phyloP scores from a whole-genome alignment of 2,329 filamentous ascomycete genomes.

The Xylaria hypoxylon region DNA sequence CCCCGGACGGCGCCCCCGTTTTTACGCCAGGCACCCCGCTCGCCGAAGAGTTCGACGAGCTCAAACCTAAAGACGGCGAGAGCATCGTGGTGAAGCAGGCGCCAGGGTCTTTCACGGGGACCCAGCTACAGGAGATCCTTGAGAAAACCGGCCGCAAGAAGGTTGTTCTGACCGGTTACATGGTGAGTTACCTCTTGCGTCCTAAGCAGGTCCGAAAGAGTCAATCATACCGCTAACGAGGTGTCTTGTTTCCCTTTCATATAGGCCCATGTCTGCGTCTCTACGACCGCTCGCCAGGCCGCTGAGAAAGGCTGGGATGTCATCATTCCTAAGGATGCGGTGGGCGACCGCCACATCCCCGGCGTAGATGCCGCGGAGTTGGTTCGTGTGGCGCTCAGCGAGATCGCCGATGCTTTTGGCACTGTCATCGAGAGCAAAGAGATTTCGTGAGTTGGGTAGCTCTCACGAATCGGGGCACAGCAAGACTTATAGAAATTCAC shows the following conservation, averaged over 20 bases:
- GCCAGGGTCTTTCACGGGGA: constrained; percentile 27
- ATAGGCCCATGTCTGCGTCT: constrained; percentile 33
- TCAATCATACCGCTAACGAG: not conserved
- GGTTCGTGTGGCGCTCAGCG: constrained; percentile 30
- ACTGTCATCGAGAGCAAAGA: constrained; percentile 32
- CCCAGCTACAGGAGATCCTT: constrained; percentile 28
- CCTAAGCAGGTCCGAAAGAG: not conserved
- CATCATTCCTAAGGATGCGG: constrained; percentile 27
- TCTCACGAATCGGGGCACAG: not conserved
- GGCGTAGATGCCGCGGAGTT: constrained; percentile 27
- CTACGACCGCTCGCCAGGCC: constrained; percentile 29
- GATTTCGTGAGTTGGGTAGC: not conserved
- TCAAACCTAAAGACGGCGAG: constrained; percentile 17
- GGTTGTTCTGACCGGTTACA: constrained; percentile 33
- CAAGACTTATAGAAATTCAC: too few relatives aligned
- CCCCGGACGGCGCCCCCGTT: constrained; percentile 27
- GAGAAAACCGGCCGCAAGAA: constrained; percentile 30
- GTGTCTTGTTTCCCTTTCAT: not conserved
- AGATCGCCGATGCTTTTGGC: constrained; percentile 32
- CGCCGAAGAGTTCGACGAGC: constrained; percentile 32
- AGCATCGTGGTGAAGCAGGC: constrained; percentile 21
- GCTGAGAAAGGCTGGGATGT: constrained; percentile 32
- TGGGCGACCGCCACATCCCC: constrained; percentile 32
- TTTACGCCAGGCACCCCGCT: constrained; percentile 30
- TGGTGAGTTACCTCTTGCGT: constrained; percentile 20